A percentile compares a stretch with the other conserved stretches of the same genome.
phyloP scores from a whole-genome alignment of 441 rosid species.

The Aleurites moluccanus region DNA sequence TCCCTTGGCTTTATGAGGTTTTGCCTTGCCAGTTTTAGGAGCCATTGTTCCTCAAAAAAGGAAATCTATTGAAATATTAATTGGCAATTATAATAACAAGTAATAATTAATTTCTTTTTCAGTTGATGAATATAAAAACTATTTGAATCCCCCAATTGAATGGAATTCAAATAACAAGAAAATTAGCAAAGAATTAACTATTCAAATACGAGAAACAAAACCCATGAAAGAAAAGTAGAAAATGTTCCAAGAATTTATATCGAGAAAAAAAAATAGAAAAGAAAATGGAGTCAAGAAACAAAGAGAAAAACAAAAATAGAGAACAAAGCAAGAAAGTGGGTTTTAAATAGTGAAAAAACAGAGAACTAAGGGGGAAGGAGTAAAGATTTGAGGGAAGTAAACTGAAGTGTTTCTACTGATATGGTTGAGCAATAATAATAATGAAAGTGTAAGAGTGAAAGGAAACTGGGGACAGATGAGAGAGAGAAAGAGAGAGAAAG shows the following conservation, averaged over 20 bases:
- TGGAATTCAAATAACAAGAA: neutral
- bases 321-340: neutral
- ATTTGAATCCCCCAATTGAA: neutral
- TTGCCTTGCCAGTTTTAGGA: constrained; percentile 59
- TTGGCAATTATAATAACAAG: neutral
- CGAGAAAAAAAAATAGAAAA: too few relatives aligned
- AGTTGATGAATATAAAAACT: constrained; percentile 28
- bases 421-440: constrained; percentile 3
- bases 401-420: constrained; percentile 3
- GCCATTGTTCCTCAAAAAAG: constrained; percentile 46
- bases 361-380: too few relatives aligned
- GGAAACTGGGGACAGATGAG: constrained; percentile 16
- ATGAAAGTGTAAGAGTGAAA: constrained; percentile 9
- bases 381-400: neutral
- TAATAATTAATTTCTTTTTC: constrained; percentile 17
- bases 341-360: neutral
- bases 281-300: too few relatives aligned
- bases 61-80: neutral
- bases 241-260: neutral
- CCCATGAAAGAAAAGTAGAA: neutral
- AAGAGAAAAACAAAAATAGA: neutral
- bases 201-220: neutral
- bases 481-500: neutral
- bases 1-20: constrained; percentile 48
- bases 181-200: neutral